Evolutionary conservation across 345 rosid species (phyloP).

Genomic region (Dovyalis caffra): DNA sequence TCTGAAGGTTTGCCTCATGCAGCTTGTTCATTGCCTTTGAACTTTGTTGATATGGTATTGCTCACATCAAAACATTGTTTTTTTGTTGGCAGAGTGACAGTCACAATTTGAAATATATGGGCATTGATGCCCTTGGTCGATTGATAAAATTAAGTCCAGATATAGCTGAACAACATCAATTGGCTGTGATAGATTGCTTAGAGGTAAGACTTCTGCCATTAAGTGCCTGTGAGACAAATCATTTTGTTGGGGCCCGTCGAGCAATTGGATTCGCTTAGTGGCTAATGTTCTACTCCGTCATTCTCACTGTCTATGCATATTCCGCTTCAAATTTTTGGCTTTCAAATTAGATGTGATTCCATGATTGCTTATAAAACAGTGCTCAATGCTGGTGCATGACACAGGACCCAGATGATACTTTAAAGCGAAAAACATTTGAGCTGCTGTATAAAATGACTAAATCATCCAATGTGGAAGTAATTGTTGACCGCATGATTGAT

Average conservation of each 20-base stretch:
- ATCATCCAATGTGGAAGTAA: constrained; percentile 95
- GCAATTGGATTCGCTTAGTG: constrained; percentile 3
- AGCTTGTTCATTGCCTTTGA: constrained; percentile 11
- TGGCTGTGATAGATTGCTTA: constrained; percentile 97
- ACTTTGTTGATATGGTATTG: not conserved
- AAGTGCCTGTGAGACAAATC: constrained; percentile 2
- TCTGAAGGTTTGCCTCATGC: constrained; percentile 65
- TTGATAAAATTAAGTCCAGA: constrained; percentile 89
- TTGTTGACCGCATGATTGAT: constrained; percentile 96
- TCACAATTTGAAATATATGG: constrained; percentile 96
- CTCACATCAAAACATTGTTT: not conserved
- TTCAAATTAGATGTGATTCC: not conserved
- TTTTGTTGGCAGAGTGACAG: constrained; percentile 77
- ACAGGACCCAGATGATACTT: constrained; percentile 98
- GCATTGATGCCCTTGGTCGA: constrained; percentile 91
- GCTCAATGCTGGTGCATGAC: constrained; percentile 14
- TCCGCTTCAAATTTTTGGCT: not conserved
- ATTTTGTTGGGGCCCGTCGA: not conserved
- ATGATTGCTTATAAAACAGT: not conserved
- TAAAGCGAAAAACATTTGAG: constrained; percentile 95
- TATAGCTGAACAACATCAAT: constrained; percentile 94
- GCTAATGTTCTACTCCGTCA: constrained; percentile 3
- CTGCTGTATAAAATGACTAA: constrained; percentile 93
- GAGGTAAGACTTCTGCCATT: constrained; percentile 65
- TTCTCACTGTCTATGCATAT: not conserved